Evolutionary conservation across 345 rosid genomes (phyloP), one percentile per base, ranked within the genome.

Genomic region (Dipteronia dyeriana): DNA sequence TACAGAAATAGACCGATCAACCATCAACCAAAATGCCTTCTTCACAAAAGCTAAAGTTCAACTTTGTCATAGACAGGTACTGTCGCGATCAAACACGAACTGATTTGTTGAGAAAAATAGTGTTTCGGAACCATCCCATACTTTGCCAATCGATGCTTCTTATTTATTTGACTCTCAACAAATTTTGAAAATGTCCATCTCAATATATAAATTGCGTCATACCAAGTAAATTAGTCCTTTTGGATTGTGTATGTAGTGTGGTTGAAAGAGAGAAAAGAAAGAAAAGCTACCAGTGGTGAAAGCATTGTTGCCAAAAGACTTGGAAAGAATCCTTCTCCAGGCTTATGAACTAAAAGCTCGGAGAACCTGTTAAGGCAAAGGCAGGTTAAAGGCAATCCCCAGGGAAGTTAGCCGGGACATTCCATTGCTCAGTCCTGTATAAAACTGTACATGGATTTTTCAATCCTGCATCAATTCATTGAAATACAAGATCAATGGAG

Each of bases 321-420:
- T 22, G 29, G 77, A 0, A 89, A 68, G 62, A 82, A n/a, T 14
- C 89, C 81, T 70, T 89, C 87, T 16, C 89, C 83, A 13, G 90
- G 92, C 54, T 87, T 89, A 68, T 83, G 92, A 74, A 87, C 67
- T 41, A 82, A 49, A 22, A 87, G 88, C 84, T 89, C 90, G 0
- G 88, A 23, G 79, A 87, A 85, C 12, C 90, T 84, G 23, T 66
- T 89, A 14, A 87, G 63, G 73, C 85, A 87, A 53, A 89, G 31
- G 62, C 20, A 34, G 0, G 78, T 66, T 0, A 87, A 16, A 31
- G 88, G 75, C 19, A 89, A 51, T 16, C 90, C 86, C 88, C 90
- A 85, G n/a, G 90, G 89, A 26, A 70, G 78, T 79, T 77, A 47
- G 82, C 84, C 0, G 91, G 88, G 31, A 86, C 1, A 13, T 57